Base-by-base conservation (phyloP, 139 green algal species). In the Trebouxia sp. region DNA sequence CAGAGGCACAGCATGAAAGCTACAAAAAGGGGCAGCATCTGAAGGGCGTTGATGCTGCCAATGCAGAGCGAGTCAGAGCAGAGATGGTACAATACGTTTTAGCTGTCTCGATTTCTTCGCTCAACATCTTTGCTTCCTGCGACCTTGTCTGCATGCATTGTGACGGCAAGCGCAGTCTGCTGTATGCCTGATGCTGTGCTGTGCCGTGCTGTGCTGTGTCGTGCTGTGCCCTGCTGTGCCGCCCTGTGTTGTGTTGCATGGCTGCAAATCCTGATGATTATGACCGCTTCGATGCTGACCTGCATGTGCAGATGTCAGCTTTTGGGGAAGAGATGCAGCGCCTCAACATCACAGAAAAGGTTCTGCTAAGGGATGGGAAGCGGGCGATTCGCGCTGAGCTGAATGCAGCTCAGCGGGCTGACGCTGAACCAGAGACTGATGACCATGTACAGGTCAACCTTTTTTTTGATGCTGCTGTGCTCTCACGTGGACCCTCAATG, bases 11-110 rank as follows among this genome's bases (percentile, higher is more conserved):
- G 38, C 76, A 65, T 50, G 65, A 58, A 35, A 45, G 12, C 5
- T 83, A 83, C 35, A 51, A 42, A 6, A 78, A 69, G 48, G 79
- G 79, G 32, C 79, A 83, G 79, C 79, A 83, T 47, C 65, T 83
- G 37, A 75, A 32, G 30, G 79, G 65, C 7, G 47, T 79, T 51
- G 79, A 83, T 24, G 39, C 39, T 32, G 45, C 72, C 43, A 38
- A 48, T 50, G 43, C 45, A 22, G 79, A 83, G 55, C 55, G 38
- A 26, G 58, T 67, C 17, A 37, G 53, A 15, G 76, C 76, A 39
- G 76, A 81, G 38, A 72, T 81, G 53, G 76, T 81, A 41, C 42
- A n/a, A n/a, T n/a, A n/a, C n/a, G n/a, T n/a, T n/a, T n/a, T n/a
- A n/a, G n/a, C n/a, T n/a, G n/a, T n/a, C n/a, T n/a, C n/a, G n/a